Conservation (phyloP, 2,329 filamentous ascomycete genomes). For the Sphaerulina vaccinii region DNA sequence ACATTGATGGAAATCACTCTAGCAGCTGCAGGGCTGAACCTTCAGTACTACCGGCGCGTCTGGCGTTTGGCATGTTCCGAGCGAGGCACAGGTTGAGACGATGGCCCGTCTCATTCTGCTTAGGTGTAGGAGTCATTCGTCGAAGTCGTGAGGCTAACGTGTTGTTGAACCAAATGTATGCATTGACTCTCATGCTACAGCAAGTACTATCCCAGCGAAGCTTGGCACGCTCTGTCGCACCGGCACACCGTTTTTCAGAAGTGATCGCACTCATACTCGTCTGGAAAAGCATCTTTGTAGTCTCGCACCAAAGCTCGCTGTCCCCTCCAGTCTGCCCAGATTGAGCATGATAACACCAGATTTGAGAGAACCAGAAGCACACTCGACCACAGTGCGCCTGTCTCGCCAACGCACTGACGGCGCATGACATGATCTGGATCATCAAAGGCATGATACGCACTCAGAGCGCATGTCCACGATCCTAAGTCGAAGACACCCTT, state of each 20-base stretch:
- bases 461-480: neutral
- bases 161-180: too few species aligned
- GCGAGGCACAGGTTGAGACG: too few species aligned
- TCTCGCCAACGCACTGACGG: neutral
- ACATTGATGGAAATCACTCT: too few species aligned
- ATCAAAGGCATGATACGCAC: neutral
- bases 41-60: too few species aligned
- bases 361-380: neutral
- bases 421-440: neutral
- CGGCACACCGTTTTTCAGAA: neutral
- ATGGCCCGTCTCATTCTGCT: too few species aligned
- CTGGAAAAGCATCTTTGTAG: conserved; percentile 2
- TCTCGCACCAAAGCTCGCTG: neutral
- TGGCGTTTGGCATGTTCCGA: too few species aligned
- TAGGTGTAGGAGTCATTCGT: too few species aligned
- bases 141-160: too few species aligned
- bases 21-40: too few species aligned
- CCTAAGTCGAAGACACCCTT: neutral
- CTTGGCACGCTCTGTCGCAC: neutral
- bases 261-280: conserved; percentile 3
- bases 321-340: conserved; percentile 1
- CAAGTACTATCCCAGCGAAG: neutral
- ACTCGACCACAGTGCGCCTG: neutral
- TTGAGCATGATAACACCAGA: neutral
- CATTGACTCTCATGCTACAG: too few species aligned